A percentile compares a stretch with the other conserved stretches of the same genome.
These are phyloP conservation scores for Pleomassaria siparia DNA, from an alignment of 2,329 filamentous ascomycete species.

Conservation along the genomic window DNA sequence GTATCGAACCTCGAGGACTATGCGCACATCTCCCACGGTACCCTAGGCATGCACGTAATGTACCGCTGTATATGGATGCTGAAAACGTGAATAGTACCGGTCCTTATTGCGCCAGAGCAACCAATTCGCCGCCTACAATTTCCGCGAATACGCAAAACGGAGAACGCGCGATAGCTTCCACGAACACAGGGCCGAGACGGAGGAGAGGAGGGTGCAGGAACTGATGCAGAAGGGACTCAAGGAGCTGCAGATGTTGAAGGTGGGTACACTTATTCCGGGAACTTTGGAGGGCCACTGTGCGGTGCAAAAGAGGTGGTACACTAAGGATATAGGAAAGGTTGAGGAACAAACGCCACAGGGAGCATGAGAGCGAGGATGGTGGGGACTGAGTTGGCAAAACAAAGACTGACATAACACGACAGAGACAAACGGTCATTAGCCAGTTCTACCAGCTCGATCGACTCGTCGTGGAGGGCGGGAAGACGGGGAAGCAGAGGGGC, in stretches of 20 bases:
- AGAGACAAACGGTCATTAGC: constrained; percentile 94
- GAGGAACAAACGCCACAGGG: too few species aligned
- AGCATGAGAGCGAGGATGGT: too few species aligned
- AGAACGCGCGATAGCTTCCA: constrained; percentile 89
- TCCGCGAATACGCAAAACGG: constrained; percentile 92
- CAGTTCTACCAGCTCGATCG: constrained; percentile 92
- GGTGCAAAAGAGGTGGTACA: background rate
- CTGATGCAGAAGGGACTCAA: constrained; percentile 84
- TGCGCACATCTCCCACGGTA: background rate
- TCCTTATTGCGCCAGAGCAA: constrained; percentile 82
- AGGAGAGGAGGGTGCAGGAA: constrained; percentile 79
- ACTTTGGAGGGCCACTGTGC: background rate
- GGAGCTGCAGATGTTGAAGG: constrained; percentile 89
- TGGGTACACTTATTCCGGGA: constrained; percentile 46
- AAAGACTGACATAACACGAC: constrained; percentile 46
- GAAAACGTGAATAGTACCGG: constrained; percentile 68
- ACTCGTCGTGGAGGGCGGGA: constrained; percentile 87
- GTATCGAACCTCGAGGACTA: background rate
- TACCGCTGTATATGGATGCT: too few species aligned
- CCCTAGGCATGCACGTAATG: background rate
- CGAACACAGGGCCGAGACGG: constrained; percentile 72
- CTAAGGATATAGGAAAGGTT: constrained; percentile 14
- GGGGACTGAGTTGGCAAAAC: too few species aligned
- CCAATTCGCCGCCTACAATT: constrained; percentile 94
- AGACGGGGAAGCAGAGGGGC: constrained; percentile 73